A percentile compares a stretch with the other conserved stretches of the same genome.
Evolutionary conservation across 257 asterid species (phyloP).

Genomic region (Jacaranda mimosifolia): DNA sequence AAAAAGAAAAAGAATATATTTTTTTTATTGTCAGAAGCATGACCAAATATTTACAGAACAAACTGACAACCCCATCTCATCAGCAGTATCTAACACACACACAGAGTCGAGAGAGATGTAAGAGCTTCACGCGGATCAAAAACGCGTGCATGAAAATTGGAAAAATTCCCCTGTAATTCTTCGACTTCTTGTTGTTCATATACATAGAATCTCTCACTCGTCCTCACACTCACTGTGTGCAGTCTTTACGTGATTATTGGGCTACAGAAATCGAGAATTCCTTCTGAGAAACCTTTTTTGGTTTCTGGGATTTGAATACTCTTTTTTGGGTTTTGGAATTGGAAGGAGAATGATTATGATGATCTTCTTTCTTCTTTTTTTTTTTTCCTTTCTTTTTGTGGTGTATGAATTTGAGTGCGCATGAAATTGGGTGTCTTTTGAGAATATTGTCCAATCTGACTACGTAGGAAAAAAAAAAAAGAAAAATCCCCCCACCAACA

Average conservation of each 20-base stretch:
- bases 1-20: neutral
- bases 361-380: no score
- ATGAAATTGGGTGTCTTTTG: conserved; percentile 48
- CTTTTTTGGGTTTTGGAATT: conserved; percentile 45
- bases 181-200: conserved; percentile 2
- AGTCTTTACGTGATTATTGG: conserved; percentile 48
- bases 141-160: conserved; percentile 30
- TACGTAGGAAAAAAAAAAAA: neutral
- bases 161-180: no score
- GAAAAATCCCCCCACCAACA: conserved; percentile 1
- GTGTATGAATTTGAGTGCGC: conserved; percentile 53
- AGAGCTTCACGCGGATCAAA: conserved; percentile 35
- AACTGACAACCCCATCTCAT: conserved; percentile 34
- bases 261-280: conserved; percentile 46
- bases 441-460: conserved; percentile 47
- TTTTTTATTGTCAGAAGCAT: conserved; percentile 42
- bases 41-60: conserved; percentile 30
- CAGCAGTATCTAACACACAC: conserved; percentile 25
- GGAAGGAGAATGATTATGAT: conserved; percentile 38
- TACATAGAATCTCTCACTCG: no score
- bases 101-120: neutral
- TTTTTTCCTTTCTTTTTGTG: no score
- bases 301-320: conserved; percentile 52
- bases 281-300: conserved; percentile 43
- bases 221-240: conserved; percentile 24